Evolutionary conservation across 2,329 filamentous ascomycete species (phyloP).

Genomic region (Clonostachys byssicola): DNA sequence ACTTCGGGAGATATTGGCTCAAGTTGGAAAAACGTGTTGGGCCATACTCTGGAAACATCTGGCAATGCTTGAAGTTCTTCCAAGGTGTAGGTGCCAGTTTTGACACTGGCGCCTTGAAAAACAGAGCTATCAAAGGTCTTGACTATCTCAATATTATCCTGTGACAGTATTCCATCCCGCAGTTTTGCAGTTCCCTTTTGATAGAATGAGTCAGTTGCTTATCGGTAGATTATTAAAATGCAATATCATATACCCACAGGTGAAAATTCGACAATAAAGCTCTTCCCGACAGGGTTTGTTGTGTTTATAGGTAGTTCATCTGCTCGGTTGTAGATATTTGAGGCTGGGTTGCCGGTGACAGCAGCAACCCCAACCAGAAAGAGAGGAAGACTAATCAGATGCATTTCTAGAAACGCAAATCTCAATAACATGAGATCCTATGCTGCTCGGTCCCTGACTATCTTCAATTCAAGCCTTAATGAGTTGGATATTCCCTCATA

Average conservation of each 20-base stretch:
- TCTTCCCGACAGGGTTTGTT: neutral
- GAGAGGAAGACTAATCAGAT: too few species aligned
- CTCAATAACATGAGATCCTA: too few species aligned
- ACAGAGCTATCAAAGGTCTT: conserved; percentile 1
- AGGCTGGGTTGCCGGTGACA: too few species aligned
- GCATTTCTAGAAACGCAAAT: too few species aligned
- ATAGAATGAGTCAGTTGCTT: too few species aligned
- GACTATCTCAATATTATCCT: neutral
- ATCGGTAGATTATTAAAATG: neutral
- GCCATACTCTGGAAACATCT: conserved; percentile 13
- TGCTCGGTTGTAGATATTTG: too few species aligned
- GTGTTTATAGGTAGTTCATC: neutral
- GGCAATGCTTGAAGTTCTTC: conserved; percentile 9
- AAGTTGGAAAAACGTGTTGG: conserved; percentile 3
- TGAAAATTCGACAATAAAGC: neutral
- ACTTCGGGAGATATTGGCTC: conserved; percentile 1
- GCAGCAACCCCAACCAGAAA: too few species aligned
- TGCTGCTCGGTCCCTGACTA: too few species aligned
- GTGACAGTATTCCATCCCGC: too few species aligned
- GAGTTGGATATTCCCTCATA: too few species aligned
- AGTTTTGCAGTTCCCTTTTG: too few species aligned
- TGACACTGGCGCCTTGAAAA: conserved; percentile 13
- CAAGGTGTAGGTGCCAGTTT: conserved; percentile 6
- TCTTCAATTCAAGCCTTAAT: too few species aligned
- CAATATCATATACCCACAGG: neutral